Evolutionary conservation across 176 grass and related monocot genomes (phyloP), one percentile per base, ranked within the genome.

Genomic region (Paspalum vaginatum): DNA sequence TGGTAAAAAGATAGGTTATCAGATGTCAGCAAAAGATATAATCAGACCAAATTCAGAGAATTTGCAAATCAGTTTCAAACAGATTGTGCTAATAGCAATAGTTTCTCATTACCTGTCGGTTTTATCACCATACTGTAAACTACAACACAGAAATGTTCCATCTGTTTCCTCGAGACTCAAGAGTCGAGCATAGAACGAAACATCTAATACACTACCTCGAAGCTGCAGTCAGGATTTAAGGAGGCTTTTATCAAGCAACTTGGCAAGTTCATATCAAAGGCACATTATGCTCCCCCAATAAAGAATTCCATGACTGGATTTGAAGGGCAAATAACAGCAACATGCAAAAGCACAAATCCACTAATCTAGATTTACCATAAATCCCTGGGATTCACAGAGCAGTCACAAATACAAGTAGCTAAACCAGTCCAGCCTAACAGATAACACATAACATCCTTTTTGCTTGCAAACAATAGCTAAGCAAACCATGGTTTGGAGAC

Each of bases 331-430:
- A 68, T 9, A 13, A 20, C 6, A 76, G 20, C 55, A 27, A 72
- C 47, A 57, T 79, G 49, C 26, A 72, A 72, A 11, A 64, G 8
- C 39, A 78, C 49, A 88, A 79, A 18, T 40, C n/a, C 18, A 39
- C 76, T 89, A 85, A 84, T 60, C 62, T 85, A 77, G 55, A 81
- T 53, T 40, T 55, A 8, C 14, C 81, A 54, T 9, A 70, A 81
- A 85, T 76, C 70, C 26, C 70, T 53, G 40, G 40, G 47, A 76
- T 51, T 45, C 39, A 84, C 52, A 60, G 42, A 68, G 9, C 54
- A 85, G 77, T 81, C 48, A 81, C 47, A 50, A 60, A 65, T 77
- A 85, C 70, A 85, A 44, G 20, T 50, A 51, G 41, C 8, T 71
- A 72, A 76, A 72, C n/a, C 47, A 72, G 61, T 80, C 77, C 6